Conservation (phyloP, 139 green algal species). For the Tetradesmus obliquus region DNA sequence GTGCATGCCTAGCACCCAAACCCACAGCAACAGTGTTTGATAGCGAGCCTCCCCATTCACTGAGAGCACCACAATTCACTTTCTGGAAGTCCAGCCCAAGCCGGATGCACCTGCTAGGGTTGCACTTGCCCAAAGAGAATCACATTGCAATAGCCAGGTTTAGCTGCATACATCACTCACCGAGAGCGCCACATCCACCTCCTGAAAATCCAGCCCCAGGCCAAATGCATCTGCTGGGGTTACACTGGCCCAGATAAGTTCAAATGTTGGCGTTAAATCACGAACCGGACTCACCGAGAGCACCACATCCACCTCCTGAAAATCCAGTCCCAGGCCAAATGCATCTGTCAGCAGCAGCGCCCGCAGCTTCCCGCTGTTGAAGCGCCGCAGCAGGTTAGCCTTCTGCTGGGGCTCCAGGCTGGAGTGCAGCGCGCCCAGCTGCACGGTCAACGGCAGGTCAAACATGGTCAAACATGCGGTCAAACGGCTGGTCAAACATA, state of each 20-base stretch:
- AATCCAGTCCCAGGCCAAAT: slow-evolving; percentile 25
- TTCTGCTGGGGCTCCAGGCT: neutral
- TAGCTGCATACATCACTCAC: too few relatives aligned
- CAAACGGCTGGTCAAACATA: neutral
- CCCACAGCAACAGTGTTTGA: too few relatives aligned
- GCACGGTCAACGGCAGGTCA: neutral
- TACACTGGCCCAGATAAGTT: too few relatives aligned
- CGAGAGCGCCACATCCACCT: slow-evolving; percentile 7
- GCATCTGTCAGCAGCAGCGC: slow-evolving; percentile 25
- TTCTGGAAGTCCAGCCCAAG: too few relatives aligned
- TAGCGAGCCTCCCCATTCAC: too few relatives aligned
- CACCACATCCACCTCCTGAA: slow-evolving; percentile 22
- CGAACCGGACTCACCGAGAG: neutral
- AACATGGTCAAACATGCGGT: neutral
- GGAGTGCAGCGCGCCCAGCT: neutral
- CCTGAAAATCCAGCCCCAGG: slow-evolving; percentile 14
- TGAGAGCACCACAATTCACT: too few relatives aligned
- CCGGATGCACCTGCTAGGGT: too few relatives aligned
- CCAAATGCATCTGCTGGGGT: slow-evolving; percentile 10
- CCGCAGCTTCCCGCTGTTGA: neutral
- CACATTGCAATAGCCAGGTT: too few relatives aligned
- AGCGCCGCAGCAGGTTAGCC: neutral
- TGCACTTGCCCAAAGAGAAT: too few relatives aligned
- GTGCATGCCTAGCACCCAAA: too few relatives aligned
- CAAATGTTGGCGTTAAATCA: too few relatives aligned